Percentiles rank a stretch among this genome's conserved stretches.
phyloP scores from a whole-genome alignment of 345 rosid species.

The Lagerstroemia speciosa region DNA sequence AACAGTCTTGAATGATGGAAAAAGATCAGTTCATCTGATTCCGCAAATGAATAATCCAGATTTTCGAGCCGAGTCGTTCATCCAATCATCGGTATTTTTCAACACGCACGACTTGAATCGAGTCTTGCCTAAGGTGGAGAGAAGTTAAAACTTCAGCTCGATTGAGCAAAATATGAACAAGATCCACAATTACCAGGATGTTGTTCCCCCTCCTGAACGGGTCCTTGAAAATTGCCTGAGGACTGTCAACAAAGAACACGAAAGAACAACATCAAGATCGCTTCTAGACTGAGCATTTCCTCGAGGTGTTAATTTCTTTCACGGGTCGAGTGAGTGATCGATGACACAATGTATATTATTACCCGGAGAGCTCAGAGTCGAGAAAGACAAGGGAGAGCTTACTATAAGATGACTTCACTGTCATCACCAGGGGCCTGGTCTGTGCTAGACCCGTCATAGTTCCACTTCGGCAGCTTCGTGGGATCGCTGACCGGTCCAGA shows the following conservation, averaged over 20 bases:
- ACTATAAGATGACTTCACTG: slow-evolving; percentile 90
- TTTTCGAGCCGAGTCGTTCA: too few species aligned
- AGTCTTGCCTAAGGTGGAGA: too few species aligned
- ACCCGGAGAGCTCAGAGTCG: too few species aligned
- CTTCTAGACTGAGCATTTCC: neutral
- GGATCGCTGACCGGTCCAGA: slow-evolving; percentile 59
- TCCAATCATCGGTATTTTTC: too few species aligned
- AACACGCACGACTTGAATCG: too few species aligned
- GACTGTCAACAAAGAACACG: slow-evolving; percentile 31
- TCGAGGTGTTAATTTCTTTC: too few species aligned
- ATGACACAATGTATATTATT: too few species aligned
- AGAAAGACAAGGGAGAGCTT: slow-evolving; percentile 11
- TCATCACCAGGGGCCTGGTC: slow-evolving; percentile 92
- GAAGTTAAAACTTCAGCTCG: too few species aligned
- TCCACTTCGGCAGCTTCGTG: slow-evolving; percentile 62
- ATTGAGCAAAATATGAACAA: neutral
- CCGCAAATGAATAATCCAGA: too few species aligned
- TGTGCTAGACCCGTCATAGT: slow-evolving; percentile 87
- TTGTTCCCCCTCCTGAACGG: slow-evolving; percentile 88
- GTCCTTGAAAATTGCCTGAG: slow-evolving; percentile 90
- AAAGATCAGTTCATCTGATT: neutral
- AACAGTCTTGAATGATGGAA: neutral
- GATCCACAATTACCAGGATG: slow-evolving; percentile 55
- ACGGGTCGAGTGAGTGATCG: too few species aligned
- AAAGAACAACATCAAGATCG: neutral